Base-by-base conservation (phyloP, 176 grass and related monocot species). In the Aegilops umbellulata region DNA sequence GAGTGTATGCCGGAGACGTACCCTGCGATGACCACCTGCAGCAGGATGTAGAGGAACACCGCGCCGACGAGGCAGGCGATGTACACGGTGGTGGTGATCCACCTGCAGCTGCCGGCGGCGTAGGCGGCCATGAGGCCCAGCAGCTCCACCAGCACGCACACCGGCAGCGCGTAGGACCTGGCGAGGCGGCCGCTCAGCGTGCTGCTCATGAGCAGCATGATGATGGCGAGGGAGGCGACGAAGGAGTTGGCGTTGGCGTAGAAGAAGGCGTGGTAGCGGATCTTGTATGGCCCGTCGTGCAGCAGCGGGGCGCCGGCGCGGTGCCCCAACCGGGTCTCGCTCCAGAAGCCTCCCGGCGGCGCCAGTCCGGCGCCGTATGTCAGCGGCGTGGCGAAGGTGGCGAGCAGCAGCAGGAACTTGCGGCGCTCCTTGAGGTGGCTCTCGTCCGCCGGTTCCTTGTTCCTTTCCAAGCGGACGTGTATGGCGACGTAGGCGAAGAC, bases 181-280 rank as follows among this genome's bases (percentile, higher is more conserved):
- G 65, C 29, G 7, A 69, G 66, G 8, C 8, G 16, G 41, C 12
- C 64, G 44, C 66, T 69, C 31, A 11, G 41, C 62, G 58, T 25
- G 16, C 9, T 41, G 38, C 32, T 81, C 60, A 71, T 29, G 11
- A 83, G 80, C 14, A 88, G 30, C 27, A 83, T 69, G 60, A 87
- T 81, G 71, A 87, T 63, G 78, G 80, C 85, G 0, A 87, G 7
- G 3, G 85, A 87, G 0, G 85, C 68, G 8, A 82, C 20, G 85
- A 87, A 87, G 30, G 77, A 82, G 3, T 19, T 51, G 15, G 85
- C 78, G 16, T 87, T 82, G 55, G 66, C 73, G 71, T 82, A 74
- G 61, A 87, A 87, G 78, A 87, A 87, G 2, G 78, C 26, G 29
- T 30, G 31, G 66, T 87, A 87, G 29, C 86, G 71, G 31, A 2